Base-by-base conservation (phyloP, 2,329 filamentous ascomycete species). In the Annulohypoxylon truncatum region DNA sequence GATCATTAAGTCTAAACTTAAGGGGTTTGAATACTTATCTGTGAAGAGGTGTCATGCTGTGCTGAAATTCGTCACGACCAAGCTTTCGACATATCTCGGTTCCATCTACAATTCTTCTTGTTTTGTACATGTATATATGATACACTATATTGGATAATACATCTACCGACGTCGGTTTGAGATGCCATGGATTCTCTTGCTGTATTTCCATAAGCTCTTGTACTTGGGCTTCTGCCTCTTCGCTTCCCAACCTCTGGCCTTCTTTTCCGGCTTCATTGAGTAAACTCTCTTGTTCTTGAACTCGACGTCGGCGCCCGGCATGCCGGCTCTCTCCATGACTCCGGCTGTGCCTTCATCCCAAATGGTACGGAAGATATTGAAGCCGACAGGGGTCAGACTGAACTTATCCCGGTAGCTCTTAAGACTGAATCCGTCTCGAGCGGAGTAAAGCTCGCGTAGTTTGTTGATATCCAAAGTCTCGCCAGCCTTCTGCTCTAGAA, bases 291-390 rank as follows among this genome's bases (percentile, higher is more conserved):
- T 91, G 76, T 89, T 88, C 82, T 92, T 92, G 79, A 97, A 92
- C 82, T 97, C 93, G 69, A 97, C 78, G 75, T 96, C 90, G 63
- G 89, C 89, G 50, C 93, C 93, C 26, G 88, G 85, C 67, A 96
- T 84, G 65, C 87, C 89, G 72, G 92, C 87, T 73, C 92, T 87
- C 76, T 89, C 84, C 95, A 99, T 97, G 68, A 99, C 93, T 53
- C 83, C 89, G n/a, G 88, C 89, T 56, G 92, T 99, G 73, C 87
- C 88, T 64, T 96, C 92, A 79, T 99, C 96, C 93, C 94, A 98
- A 70, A 91, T 82, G 65, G 89, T 90, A 71, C 96, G 89, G 89
- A 98, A 99, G 73, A 99, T 82, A 77, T 89, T 92, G 73, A 93
- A 92, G 44, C 94, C 94, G 63, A 97, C 89, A 6, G 94, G 88